phyloP scores from a whole-genome alignment of 208 protist species.

The Acanthamoeba royreba region DNA sequence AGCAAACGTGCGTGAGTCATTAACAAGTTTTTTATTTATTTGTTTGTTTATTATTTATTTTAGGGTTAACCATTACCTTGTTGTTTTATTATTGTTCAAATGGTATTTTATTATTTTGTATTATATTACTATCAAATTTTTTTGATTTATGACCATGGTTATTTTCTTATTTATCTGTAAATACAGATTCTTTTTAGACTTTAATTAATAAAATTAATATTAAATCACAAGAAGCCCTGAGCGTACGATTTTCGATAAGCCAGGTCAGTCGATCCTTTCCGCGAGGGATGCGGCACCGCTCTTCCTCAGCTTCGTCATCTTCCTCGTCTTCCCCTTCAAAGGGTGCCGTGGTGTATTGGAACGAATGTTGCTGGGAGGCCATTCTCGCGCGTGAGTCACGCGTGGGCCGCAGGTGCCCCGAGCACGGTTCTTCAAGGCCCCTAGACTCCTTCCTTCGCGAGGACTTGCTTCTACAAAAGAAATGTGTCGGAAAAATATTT shows the following conservation, averaged over 20 bases:
- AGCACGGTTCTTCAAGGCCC: too few species aligned
- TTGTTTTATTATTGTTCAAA: too few species aligned
- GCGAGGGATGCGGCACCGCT: not conserved
- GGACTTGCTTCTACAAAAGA: not conserved
- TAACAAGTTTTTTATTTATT: too few species aligned
- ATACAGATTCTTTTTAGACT: too few species aligned
- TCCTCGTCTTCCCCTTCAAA: not conserved
- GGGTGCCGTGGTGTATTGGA: not conserved
- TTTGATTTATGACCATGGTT: too few species aligned
- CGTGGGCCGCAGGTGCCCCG: too few species aligned
- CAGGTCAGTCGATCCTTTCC: conserved; percentile 2
- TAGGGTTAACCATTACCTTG: too few species aligned
- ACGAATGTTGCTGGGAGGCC: too few species aligned
- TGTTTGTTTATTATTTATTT: too few species aligned
- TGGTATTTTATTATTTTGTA: too few species aligned
- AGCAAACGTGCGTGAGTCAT: not conserved
- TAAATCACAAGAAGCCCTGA: not conserved
- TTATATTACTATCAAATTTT: not conserved
- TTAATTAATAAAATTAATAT: not conserved
- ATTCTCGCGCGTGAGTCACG: too few species aligned
- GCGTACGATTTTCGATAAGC: conserved; percentile 27
- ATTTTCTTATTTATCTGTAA: too few species aligned
- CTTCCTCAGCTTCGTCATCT: conserved; percentile 29
- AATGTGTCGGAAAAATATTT: not conserved
- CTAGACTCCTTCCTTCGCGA: not conserved